Evolutionary conservation across 2,329 filamentous ascomycete species (phyloP).

Genomic region (Amylocarpus encephaloides): DNA sequence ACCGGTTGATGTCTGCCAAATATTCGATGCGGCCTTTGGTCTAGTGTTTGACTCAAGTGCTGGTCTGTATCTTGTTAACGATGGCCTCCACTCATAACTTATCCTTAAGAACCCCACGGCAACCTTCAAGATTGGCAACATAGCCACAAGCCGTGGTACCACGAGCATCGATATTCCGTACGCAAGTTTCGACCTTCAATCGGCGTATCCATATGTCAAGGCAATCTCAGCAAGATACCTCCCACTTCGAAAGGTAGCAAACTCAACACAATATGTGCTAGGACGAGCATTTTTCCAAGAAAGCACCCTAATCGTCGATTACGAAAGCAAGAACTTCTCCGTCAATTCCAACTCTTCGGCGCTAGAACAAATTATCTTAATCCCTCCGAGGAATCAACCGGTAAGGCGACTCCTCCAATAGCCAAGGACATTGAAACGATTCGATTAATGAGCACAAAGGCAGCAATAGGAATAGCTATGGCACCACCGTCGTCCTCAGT

Average conservation of each 20-base stretch:
- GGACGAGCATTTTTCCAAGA: slow-evolving; percentile 38
- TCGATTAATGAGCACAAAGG: too few species aligned
- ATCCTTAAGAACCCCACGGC: slow-evolving; percentile 3
- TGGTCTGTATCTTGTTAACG: slow-evolving; percentile 33
- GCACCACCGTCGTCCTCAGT: too few species aligned
- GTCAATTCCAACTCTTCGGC: slow-evolving; percentile 27
- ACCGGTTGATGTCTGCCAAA: slow-evolving; percentile 32
- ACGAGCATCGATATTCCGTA: slow-evolving; percentile 25
- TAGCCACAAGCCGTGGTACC: slow-evolving; percentile 4
- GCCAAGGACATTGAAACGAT: too few species aligned
- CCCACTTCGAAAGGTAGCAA: slow-evolving; percentile 33
- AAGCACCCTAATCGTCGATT: slow-evolving; percentile 32
- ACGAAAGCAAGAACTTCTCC: slow-evolving; percentile 34
- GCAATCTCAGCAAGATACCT: slow-evolving; percentile 27
- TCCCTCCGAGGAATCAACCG: background rate
- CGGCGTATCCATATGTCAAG: slow-evolving; percentile 27
- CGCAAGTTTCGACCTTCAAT: slow-evolving; percentile 26
- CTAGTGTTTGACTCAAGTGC: slow-evolving; percentile 32
- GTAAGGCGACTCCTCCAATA: background rate
- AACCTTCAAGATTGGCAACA: background rate
- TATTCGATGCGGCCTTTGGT: slow-evolving; percentile 33
- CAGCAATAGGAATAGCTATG: too few species aligned
- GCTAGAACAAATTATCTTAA: slow-evolving; percentile 15
- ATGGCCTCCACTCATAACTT: slow-evolving; percentile 23
- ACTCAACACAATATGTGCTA: slow-evolving; percentile 33